Evolutionary conservation across 1,139 yeast genomes (phyloP), one percentile per base, ranked within the genome.

Genomic region (Eremothecium coryli): DNA sequence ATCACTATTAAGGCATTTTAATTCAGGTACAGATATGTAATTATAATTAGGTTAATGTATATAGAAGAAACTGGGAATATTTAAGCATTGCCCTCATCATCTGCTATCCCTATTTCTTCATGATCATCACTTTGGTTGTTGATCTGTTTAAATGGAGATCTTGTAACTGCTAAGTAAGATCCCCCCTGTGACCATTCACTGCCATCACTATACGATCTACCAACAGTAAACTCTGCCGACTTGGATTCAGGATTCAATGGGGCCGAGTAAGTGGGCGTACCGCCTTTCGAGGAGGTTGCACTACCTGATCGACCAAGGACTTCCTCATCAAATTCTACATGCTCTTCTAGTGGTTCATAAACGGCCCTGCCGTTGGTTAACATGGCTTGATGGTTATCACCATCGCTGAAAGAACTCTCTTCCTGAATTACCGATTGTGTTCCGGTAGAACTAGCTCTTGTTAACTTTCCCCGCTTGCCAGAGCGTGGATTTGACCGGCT

Each of bases 391-490:
- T 34, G 42, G 12, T 42, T 45, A 11, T 46, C 49, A 17, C 43
- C 50, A 31, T 49, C 52, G 15, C 42, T 51, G 2, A 52, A 45
- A 0, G 54, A 49, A 48, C 46, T 40, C 50, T 56, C 52, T 46
- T 54, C 48, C 37, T 54, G 49, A 26, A 56, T 56, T 4, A 51
- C 48, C 13, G 51, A 49, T 13, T 56, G 54, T 3, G 50, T 33
- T 5, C 45, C 46, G 4, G 41, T 33, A 4, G 48, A 36, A 14
- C 35, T 36, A 16, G 33, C 40, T 15, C 44, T 44, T 25, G 47
- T 26, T 16, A 45, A 42, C 5, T 40, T 43, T n/a, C 27, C 31
- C n/a, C 54, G 43, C 24, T 49, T 52, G 15, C 42, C 33, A 17
- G 47, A 44, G 41, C 49, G 42, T 42, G 52, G 50, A 37, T 35